Percentiles rank a stretch among this genome's conserved stretches.
phyloP scores from a whole-genome alignment of 805 yeast species.

The Candida ficus region DNA sequence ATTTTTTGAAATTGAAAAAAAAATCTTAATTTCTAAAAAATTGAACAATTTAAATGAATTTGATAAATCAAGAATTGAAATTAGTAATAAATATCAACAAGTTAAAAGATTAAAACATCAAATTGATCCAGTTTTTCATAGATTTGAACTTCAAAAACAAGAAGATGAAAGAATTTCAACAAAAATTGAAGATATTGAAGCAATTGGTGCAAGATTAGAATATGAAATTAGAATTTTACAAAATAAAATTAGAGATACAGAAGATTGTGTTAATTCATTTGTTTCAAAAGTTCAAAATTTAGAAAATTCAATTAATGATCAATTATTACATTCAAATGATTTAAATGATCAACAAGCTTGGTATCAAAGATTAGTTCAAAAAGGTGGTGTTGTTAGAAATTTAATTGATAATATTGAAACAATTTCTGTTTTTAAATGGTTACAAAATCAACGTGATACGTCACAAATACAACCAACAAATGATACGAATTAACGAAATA shows the following conservation, averaged over 20 bases:
- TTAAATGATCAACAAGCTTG: background rate
- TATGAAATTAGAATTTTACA: slow-evolving; percentile 60
- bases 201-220: slow-evolving; percentile 53
- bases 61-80: background rate
- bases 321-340: background rate
- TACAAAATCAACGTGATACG: background rate
- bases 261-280: slow-evolving; percentile 49
- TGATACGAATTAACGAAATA: background rate
- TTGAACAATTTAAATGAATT: background rate
- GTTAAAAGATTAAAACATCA: slow-evolving; percentile 11
- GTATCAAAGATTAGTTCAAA: background rate
- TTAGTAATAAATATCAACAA: slow-evolving; percentile 2
- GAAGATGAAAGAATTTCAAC: slow-evolving; percentile 29
- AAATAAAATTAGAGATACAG: slow-evolving; percentile 62
- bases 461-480: too few species aligned
- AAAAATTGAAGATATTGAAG: slow-evolving; percentile 45
- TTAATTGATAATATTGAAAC: background rate
- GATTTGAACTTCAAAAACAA: slow-evolving; percentile 19
- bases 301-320: slow-evolving; percentile 22
- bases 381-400: background rate
- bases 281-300: slow-evolving; percentile 30
- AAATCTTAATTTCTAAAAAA: background rate
- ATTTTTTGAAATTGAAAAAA: slow-evolving; percentile 9
- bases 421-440: slow-evolving; percentile 1
- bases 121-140: slow-evolving; percentile 15